Percentiles rank a stretch among this genome's conserved stretches.
These are phyloP conservation scores for Dothistroma pini DNA, from an alignment of 2,329 filamentous ascomycete species.

Conservation along the genomic window DNA sequence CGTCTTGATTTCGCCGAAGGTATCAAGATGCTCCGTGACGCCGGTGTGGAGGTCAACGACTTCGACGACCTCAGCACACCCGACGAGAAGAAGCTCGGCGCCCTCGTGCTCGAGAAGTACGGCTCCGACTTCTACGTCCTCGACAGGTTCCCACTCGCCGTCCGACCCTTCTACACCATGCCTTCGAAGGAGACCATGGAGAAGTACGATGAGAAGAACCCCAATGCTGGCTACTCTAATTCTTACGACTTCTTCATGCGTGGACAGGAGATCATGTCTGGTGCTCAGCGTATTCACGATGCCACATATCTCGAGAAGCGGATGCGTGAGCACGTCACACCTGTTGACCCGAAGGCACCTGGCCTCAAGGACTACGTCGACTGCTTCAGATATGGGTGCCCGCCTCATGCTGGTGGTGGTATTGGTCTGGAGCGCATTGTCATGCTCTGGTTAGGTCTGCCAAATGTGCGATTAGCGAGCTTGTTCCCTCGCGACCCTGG, in stretches of 20 bases:
- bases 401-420: constrained; percentile 62
- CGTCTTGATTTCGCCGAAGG: constrained; percentile 74
- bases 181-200: constrained; percentile 62
- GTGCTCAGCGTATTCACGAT: constrained; percentile 64
- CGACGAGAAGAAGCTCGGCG: constrained; percentile 84
- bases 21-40: constrained; percentile 71
- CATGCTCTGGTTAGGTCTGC: constrained; percentile 63
- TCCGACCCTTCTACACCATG: constrained; percentile 91
- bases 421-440: constrained; percentile 65
- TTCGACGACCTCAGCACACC: constrained; percentile 76
- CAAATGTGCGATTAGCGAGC: constrained; percentile 59
- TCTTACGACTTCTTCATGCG: constrained; percentile 70
- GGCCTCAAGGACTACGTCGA: constrained; percentile 63
- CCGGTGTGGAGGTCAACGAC: constrained; percentile 71
- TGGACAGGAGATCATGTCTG: constrained; percentile 65
- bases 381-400: constrained; percentile 61
- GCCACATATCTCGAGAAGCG: constrained; percentile 55
- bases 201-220: constrained; percentile 40
- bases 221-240: constrained; percentile 56
- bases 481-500: constrained; percentile 63
- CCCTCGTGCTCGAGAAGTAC: constrained; percentile 81
- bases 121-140: constrained; percentile 94
- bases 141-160: constrained; percentile 88
- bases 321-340: constrained; percentile 56
- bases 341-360: constrained; percentile 55